A percentile compares a stretch with the other conserved stretches of the same genome.
These are phyloP conservation scores for Phallus indusiatus DNA, from an alignment of 768 basidiomycete species.

Conservation along the genomic window DNA sequence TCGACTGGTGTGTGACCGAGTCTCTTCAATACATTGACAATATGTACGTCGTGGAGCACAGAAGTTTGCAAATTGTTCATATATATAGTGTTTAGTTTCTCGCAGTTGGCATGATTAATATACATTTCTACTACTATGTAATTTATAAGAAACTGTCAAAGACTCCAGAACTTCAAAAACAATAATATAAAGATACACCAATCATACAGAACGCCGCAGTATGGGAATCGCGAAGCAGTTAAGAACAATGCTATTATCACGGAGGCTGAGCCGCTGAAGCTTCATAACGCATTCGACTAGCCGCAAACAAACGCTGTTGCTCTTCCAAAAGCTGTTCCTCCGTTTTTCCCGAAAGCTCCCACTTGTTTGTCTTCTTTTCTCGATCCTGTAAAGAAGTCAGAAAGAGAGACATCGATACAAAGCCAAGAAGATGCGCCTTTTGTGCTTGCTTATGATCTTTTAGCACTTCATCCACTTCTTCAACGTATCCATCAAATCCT, in stretches of 20 bases:
- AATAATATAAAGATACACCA: neutral
- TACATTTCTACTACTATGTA: neutral
- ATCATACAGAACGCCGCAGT: neutral
- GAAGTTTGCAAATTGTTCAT: too few species aligned
- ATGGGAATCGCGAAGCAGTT: slow-evolving; percentile 22
- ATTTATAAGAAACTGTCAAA: neutral
- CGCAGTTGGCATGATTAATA: too few species aligned
- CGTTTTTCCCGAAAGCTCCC: slow-evolving; percentile 80
- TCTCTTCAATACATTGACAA: too few species aligned
- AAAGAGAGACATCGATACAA: neutral
- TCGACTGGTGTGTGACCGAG: too few species aligned
- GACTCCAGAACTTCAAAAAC: neutral
- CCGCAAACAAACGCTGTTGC: slow-evolving; percentile 91
- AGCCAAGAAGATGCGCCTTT: slow-evolving; percentile 33
- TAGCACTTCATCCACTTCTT: slow-evolving; percentile 85
- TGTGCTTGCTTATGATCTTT: slow-evolving; percentile 95
- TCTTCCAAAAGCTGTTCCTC: slow-evolving; percentile 81
- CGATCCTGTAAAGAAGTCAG: slow-evolving; percentile 47
- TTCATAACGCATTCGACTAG: slow-evolving; percentile 41
- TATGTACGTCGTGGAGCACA: too few species aligned
- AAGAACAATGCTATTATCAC: slow-evolving; percentile 25
- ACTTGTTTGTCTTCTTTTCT: slow-evolving; percentile 87
- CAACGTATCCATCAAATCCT: slow-evolving; percentile 85
- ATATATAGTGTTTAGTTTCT: too few species aligned
- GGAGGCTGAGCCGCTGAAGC: slow-evolving; percentile 9